Base-by-base conservation (phyloP, 306 rosid species). In the Phaseolus lunatus region DNA sequence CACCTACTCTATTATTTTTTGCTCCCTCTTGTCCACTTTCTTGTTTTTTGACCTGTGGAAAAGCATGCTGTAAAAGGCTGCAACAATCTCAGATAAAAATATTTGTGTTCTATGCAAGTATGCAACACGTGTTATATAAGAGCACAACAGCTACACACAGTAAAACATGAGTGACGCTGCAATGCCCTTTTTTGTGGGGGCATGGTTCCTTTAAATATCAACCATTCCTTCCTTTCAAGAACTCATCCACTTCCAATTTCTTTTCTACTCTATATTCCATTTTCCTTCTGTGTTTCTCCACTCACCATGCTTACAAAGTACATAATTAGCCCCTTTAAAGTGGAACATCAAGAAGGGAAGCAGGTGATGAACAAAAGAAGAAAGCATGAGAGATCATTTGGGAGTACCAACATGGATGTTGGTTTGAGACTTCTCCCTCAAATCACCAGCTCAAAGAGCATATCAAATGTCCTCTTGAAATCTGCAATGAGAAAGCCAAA, bases 381-480 rank as follows among this genome's bases (percentile, higher is more conserved):
- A 49, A 80, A 76, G 18, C 53, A 72, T 59, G 41, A 26, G 49
- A 53, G 41, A 45, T 49, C 81, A 27, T 27, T 27, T 39, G 26
- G 68, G 13, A 61, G 41, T n/a, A 22, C 20, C 33, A 27, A 19
- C 67, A 72, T 70, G 72, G 80, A 80, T 56, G 84, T 85, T 72
- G 89, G 89, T 72, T 43, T 86, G 8, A 82, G 83, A 50, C 50
- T 86, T 31, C 83, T 86, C 13, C 58, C 84, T 2, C 65, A 85
- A 48, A 85, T 85, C 37, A 79, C 80, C 0, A 76, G 23, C 54
- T 76, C 84, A 71, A 73, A 76, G 33, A 61, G 15, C 43, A 72
- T 74, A 47, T 71, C 86, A 13, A 82, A 82, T 67, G 79, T 85
- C 3, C 78, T 85, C 39, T 37, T 79, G 18, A 85, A 85, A 71